A percentile compares a stretch with the other conserved stretches of the same genome.
Evolutionary conservation across 768 basidiomycete genomes (phyloP).

Genomic region (Crepidotus variabilis): DNA sequence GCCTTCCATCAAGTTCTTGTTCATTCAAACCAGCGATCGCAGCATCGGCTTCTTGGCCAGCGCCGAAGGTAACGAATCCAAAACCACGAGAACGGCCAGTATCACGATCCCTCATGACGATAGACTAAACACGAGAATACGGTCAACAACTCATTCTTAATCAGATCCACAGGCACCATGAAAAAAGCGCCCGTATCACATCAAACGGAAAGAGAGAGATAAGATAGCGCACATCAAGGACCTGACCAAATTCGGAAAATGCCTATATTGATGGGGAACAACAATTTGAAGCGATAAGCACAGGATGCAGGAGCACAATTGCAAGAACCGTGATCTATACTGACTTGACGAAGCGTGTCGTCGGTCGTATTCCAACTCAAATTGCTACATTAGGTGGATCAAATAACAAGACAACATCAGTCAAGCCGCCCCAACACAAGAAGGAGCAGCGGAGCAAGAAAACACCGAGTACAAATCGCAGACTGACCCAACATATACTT

Average conservation of each 20-base stretch:
- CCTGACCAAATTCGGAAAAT: constrained; percentile 76
- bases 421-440: constrained; percentile 38
- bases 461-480: constrained; percentile 51
- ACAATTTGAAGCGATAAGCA: constrained; percentile 49
- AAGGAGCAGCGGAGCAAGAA: constrained; percentile 43
- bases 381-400: constrained; percentile 62
- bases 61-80: constrained; percentile 85
- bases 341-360: constrained; percentile 84
- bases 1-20: constrained; percentile 88
- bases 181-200: constrained; percentile 22
- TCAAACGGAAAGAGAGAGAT: constrained; percentile 21
- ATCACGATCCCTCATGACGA: constrained; percentile 98
- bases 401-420: constrained; percentile 48
- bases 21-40: constrained; percentile 83
- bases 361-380: constrained; percentile 96
- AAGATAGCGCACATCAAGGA: constrained; percentile 85
- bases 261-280: constrained; percentile 55
- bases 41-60: constrained; percentile 60
- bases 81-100: constrained; percentile 97
- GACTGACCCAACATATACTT: constrained; percentile 95
- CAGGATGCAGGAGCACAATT: constrained; percentile 16
- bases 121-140: constrained; percentile 60
- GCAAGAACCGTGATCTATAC: constrained; percentile 43
- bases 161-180: constrained; percentile 16
- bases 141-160: constrained; percentile 31